phyloP scores from a whole-genome alignment of 1,139 yeast species.

The Geotrichum candidum region DNA sequence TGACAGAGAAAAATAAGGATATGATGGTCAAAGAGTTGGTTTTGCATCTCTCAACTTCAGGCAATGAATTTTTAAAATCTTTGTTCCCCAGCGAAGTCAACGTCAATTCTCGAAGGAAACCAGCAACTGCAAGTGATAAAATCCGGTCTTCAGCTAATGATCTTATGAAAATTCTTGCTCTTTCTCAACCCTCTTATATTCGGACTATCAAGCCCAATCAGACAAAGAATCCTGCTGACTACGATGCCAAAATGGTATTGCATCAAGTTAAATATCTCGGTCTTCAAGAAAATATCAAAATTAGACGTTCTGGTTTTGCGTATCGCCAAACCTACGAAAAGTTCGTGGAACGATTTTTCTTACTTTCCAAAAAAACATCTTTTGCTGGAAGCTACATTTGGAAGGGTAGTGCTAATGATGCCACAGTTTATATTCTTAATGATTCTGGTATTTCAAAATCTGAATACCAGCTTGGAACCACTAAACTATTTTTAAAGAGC shows the following conservation, averaged over 20 bases:
- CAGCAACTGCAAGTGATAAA: constrained; percentile 94
- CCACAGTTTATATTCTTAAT: constrained; percentile 68
- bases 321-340: constrained; percentile 95
- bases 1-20: constrained; percentile 97
- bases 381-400: constrained; percentile 98
- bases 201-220: constrained; percentile 98
- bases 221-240: constrained; percentile 83
- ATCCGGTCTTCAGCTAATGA: constrained; percentile 89
- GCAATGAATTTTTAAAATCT: constrained; percentile 55
- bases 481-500: constrained; percentile 90
- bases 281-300: constrained; percentile 91
- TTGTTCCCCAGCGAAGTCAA: constrained; percentile 78
- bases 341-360: constrained; percentile 92
- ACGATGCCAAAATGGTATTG: constrained; percentile 79
- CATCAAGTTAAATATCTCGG: constrained; percentile 97
- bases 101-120: constrained; percentile 58
- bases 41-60: constrained; percentile 67
- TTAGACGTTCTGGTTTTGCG: constrained; percentile 98
- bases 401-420: constrained; percentile 80
- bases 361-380: constrained; percentile 82
- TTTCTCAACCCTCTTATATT: constrained; percentile 89
- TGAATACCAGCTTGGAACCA: constrained; percentile 88
- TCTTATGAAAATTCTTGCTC: constrained; percentile 80
- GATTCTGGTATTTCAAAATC: constrained; percentile 74
- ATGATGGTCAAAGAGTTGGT: constrained; percentile 83